A percentile compares a stretch with the other conserved stretches of the same genome.
These are phyloP conservation scores for Komagataea norvegica DNA, from an alignment of 1,139 yeast species.

Conservation along the genomic window DNA sequence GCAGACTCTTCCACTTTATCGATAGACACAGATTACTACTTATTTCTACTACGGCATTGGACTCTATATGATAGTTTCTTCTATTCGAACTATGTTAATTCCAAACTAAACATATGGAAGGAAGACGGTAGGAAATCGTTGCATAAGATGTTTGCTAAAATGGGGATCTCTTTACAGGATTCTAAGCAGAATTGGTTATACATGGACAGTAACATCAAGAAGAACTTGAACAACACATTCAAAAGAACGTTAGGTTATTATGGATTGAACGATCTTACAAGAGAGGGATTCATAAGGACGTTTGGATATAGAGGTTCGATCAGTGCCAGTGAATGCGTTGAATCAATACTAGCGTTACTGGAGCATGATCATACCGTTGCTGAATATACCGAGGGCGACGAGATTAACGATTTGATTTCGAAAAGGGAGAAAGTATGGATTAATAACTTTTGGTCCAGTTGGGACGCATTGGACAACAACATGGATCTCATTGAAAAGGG, in stretches of 20 bases:
- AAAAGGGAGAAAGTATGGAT: constrained; percentile 73
- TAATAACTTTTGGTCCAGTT: constrained; percentile 87
- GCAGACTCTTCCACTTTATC: constrained; percentile 64
- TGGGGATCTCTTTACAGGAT: constrained; percentile 88
- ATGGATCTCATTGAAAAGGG: constrained; percentile 66
- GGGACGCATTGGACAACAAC: constrained; percentile 76
- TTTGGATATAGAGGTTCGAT: constrained; percentile 85
- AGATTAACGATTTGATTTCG: constrained; percentile 41
- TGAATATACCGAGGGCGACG: constrained; percentile 34
- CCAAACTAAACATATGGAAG: constrained; percentile 84
- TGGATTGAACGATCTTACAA: constrained; percentile 76
- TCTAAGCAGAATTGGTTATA: constrained; percentile 94
- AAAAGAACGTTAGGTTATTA: constrained; percentile 65
- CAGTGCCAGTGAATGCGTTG: constrained; percentile 92
- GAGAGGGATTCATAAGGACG: constrained; percentile 82
- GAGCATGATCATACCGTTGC: constrained; percentile 47
- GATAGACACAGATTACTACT: constrained; percentile 78
- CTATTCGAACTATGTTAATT: constrained; percentile 85
- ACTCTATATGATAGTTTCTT: constrained; percentile 86
- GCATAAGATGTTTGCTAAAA: constrained; percentile 88
- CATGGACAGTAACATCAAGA: constrained; percentile 76
- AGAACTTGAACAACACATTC: constrained; percentile 65
- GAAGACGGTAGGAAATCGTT: constrained; percentile 85
- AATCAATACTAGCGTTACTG: constrained; percentile 76
- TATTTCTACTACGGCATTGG: constrained; percentile 89